These are phyloP conservation scores for Collariella sp. DNA, from an alignment of 495 filamentous ascomycete species.

Conservation along the genomic window DNA sequence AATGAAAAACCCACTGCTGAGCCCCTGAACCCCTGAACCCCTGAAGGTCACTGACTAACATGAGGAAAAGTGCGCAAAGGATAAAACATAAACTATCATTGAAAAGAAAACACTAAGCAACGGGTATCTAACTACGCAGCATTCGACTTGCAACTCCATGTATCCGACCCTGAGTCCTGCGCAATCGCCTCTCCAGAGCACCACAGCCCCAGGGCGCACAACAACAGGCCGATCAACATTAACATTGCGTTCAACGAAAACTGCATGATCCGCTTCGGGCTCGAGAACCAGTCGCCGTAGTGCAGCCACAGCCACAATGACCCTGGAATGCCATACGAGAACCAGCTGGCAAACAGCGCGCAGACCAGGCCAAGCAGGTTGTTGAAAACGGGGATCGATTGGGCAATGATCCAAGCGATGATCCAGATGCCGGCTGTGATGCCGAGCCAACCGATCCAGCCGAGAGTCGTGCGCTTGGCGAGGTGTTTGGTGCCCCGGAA, in stretches of 20 bases:
- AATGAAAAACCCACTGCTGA: no score
- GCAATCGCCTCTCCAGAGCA: constrained; percentile 14
- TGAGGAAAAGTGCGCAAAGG: background rate
- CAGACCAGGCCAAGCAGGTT: constrained; percentile 38
- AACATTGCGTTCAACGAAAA: constrained; percentile 7
- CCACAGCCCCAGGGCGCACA: constrained; percentile 14
- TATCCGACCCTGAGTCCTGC: background rate
- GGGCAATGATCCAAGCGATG: constrained; percentile 52
- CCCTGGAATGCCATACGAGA: constrained; percentile 45
- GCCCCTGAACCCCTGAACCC: no score
- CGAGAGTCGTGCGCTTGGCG: constrained; percentile 6
- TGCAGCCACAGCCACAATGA: constrained; percentile 47
- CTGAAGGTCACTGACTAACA: no score
- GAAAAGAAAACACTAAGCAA: background rate
- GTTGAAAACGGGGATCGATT: constrained; percentile 53
- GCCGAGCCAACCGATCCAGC: constrained; percentile 35
- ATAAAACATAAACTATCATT: background rate
- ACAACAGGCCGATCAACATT: constrained; percentile 3
- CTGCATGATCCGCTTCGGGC: background rate
- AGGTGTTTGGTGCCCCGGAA: constrained; percentile 29
- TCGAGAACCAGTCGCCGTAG: constrained; percentile 31
- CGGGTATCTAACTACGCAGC: constrained; percentile 8
- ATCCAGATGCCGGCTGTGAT: constrained; percentile 46
- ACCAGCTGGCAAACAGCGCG: constrained; percentile 44
- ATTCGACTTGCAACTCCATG: constrained; percentile 15